These are phyloP conservation scores for Tilletiopsis washingtonensis DNA, from an alignment of 1,284 basidiomycete species.

Conservation along the genomic window DNA sequence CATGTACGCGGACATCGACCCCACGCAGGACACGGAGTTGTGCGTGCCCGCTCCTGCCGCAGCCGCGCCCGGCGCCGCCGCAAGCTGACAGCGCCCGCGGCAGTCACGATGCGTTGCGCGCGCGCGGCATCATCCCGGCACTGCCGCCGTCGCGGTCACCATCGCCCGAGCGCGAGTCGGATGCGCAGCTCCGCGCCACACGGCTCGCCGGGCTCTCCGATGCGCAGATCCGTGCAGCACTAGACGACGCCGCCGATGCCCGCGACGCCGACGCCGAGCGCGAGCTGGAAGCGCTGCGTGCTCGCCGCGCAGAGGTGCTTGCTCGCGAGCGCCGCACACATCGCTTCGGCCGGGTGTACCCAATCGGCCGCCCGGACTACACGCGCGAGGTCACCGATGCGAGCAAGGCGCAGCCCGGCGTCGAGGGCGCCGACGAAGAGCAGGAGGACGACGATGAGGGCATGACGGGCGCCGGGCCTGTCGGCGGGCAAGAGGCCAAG, in stretches of 20 bases:
- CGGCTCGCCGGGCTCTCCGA: conserved; percentile 36
- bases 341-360: conserved; percentile 74
- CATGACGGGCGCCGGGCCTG: neutral
- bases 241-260: conserved; percentile 8
- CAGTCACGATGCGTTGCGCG: conserved; percentile 40
- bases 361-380: conserved; percentile 87
- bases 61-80: neutral
- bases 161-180: conserved; percentile 34
- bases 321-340: conserved; percentile 58
- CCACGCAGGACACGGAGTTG: conserved; percentile 5
- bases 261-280: conserved; percentile 59
- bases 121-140: conserved; percentile 42
- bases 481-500: conserved; percentile 2
- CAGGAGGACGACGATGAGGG: conserved; percentile 51
- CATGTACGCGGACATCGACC: conserved; percentile 3
- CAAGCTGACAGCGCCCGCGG: no score
- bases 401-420: conserved; percentile 60
- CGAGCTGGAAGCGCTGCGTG: conserved; percentile 62
- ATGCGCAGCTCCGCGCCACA: conserved; percentile 21
- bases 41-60: neutral
- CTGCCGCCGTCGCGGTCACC: conserved; percentile 41
- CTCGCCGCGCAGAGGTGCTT: conserved; percentile 63
- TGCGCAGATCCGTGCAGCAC: no score
- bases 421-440: conserved; percentile 50
- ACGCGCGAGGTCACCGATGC: conserved; percentile 90